A percentile compares a stretch with the other conserved stretches of the same genome.
phyloP scores from a whole-genome alignment of 129 eudicot genomes.

The Tanacetum coccineum region DNA sequence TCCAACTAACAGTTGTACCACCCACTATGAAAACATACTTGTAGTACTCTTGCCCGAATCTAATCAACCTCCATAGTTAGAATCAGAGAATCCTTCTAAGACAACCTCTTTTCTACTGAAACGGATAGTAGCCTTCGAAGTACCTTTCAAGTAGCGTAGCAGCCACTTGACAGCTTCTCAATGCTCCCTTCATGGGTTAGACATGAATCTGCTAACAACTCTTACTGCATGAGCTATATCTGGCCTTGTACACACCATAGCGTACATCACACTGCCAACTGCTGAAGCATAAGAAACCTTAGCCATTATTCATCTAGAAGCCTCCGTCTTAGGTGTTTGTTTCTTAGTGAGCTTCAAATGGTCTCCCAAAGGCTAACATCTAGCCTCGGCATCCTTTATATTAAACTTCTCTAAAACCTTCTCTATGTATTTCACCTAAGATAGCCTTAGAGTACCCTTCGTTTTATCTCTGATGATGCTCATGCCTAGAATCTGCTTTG shows the following conservation, averaged over 20 bases:
- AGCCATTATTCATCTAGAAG: not conserved
- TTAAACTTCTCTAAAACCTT: not conserved
- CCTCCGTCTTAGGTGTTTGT: not conserved
- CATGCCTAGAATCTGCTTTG: not conserved
- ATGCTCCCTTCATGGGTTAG: not conserved
- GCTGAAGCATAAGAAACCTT: not conserved
- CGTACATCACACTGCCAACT: not conserved
- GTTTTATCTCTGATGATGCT: not conserved
- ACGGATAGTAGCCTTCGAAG: not conserved
- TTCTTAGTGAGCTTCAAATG: not conserved
- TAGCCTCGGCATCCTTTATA: not conserved
- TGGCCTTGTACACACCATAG: not conserved
- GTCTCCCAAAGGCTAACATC: not conserved
- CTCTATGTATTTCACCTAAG: not conserved
- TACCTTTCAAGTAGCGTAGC: not conserved
- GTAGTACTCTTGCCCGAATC: not conserved
- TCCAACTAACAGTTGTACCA: not conserved
- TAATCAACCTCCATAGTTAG: not conserved
- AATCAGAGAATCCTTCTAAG: not conserved
- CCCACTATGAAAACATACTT: conserved; percentile 1
- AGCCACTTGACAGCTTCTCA: too few species aligned
- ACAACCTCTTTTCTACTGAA: not conserved
- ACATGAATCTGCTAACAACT: not conserved
- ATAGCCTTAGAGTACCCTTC: not conserved
- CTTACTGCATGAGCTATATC: not conserved